These are phyloP conservation scores for Nakataea oryzae DNA, from an alignment of 2,329 filamentous ascomycete species.

Conservation along the genomic window DNA sequence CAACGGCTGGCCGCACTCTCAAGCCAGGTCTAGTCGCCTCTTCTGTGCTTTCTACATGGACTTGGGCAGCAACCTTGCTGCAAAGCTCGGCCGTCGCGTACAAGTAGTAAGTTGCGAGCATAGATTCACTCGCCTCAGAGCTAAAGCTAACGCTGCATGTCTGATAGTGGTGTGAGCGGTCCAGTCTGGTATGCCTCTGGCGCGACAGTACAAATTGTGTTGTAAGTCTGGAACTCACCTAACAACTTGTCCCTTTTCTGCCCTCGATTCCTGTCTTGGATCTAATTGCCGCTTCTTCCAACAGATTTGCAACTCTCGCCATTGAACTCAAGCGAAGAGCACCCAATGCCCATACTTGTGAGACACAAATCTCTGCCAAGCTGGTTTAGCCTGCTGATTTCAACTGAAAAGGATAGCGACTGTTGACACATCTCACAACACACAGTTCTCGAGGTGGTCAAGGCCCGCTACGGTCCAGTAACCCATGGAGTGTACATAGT, in stretches of 20 bases:
- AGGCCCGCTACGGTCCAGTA: constrained; percentile 56
- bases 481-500: constrained; percentile 73
- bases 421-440: no score
- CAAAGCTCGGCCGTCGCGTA: constrained; percentile 78
- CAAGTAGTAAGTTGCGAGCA: constrained; percentile 9
- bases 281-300: no score
- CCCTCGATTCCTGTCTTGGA: no score
- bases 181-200: constrained; percentile 40
- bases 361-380: no score
- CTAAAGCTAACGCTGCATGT: neutral
- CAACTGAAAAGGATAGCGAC: no score
- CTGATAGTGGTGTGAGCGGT: neutral
- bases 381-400: no score
- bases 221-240: constrained; percentile 21
- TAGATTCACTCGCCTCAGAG: neutral
- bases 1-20: constrained; percentile 75
- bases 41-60: constrained; percentile 85
- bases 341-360: constrained; percentile 63
- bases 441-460: constrained; percentile 69
- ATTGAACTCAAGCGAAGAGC: constrained; percentile 82
- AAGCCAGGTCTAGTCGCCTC: constrained; percentile 82
- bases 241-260: neutral
- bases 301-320: constrained; percentile 67
- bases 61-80: constrained; percentile 76
- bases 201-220: constrained; percentile 77